phyloP scores from a whole-genome alignment of 2,329 filamentous ascomycete genomes.

The Exserohilum turcica region DNA sequence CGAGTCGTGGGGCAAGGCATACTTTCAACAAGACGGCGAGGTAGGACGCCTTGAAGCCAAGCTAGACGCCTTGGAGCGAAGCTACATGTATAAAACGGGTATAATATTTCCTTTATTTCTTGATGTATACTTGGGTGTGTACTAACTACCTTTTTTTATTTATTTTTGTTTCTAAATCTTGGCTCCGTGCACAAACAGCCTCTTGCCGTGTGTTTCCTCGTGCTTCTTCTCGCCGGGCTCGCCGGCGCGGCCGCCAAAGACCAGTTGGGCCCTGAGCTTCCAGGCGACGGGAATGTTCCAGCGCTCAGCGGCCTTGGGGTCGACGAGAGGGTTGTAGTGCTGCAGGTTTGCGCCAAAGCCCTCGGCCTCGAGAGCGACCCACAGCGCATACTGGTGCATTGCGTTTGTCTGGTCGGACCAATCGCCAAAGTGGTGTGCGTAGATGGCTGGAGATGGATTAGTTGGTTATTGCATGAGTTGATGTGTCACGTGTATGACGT shows the following conservation, averaged over 20 bases:
- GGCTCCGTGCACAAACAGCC: slow-evolving; percentile 56
- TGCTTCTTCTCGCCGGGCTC: slow-evolving; percentile 68
- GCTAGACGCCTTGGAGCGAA: too few relatives aligned
- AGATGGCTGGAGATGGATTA: slow-evolving; percentile 53
- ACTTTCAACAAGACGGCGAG: too few relatives aligned
- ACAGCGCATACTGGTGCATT: slow-evolving; percentile 82
- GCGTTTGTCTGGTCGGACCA: slow-evolving; percentile 79
- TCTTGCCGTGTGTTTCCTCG: slow-evolving; percentile 64
- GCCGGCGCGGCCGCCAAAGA: slow-evolving; percentile 70
- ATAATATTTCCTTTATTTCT: too few relatives aligned
- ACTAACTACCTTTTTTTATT: neutral
- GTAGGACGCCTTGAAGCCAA: too few relatives aligned
- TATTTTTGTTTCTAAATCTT: slow-evolving; percentile 20
- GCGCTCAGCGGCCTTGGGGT: slow-evolving; percentile 68
- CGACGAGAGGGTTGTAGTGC: slow-evolving; percentile 89
- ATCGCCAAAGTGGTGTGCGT: slow-evolving; percentile 77
- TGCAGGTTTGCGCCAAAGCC: slow-evolving; percentile 88
- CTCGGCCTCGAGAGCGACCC: slow-evolving; percentile 81
- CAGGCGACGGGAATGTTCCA: slow-evolving; percentile 76
- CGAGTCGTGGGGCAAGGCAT: too few relatives aligned
- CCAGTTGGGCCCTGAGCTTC: slow-evolving; percentile 81
- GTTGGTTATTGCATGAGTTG: too few relatives aligned
- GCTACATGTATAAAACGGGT: too few relatives aligned
- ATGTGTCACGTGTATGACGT: neutral
- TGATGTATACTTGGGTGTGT: too few relatives aligned